A percentile compares a stretch with the other conserved stretches of the same genome.
Evolutionary conservation across 2,329 filamentous ascomycete genomes (phyloP).

Genomic region (Xylaria hypoxylon): DNA sequence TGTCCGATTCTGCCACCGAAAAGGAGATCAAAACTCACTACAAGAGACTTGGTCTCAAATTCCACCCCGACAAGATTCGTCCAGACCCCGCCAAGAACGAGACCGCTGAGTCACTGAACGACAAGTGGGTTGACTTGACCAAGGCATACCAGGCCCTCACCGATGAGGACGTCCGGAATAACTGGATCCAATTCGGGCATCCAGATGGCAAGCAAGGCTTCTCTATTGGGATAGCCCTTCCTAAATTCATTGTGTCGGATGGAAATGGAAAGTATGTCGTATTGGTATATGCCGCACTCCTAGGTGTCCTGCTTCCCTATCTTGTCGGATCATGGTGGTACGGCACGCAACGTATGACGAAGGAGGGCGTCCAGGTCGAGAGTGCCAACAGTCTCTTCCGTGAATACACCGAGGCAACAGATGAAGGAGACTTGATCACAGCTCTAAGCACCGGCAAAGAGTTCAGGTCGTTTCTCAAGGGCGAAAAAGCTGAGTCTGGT

Average conservation of each 20-base stretch:
- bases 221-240: conserved; percentile 96
- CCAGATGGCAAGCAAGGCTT: conserved; percentile 98
- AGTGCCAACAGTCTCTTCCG: conserved; percentile 95
- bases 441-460: conserved; percentile 89
- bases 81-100: conserved; percentile 89
- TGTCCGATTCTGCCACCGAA: conserved; percentile 86
- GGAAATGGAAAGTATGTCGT: conserved; percentile 97
- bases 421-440: conserved; percentile 81
- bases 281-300: conserved; percentile 85
- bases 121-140: conserved; percentile 91
- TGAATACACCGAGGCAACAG: conserved; percentile 87
- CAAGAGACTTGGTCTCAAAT: conserved; percentile 84
- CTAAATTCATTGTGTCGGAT: conserved; percentile 90
- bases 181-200: conserved; percentile 95
- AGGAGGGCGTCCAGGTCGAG: conserved; percentile 91
- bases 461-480: conserved; percentile 80
- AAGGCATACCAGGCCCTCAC: conserved; percentile 99
- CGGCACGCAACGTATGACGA: conserved; percentile 90
- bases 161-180: conserved; percentile 96
- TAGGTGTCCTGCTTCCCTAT: conserved; percentile 92
- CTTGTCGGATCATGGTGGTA: conserved; percentile 99
- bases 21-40: conserved; percentile 94
- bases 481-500: conserved; percentile 82
- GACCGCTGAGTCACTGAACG: conserved; percentile 84
- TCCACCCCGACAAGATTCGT: conserved; percentile 92